Base-by-base conservation (phyloP, 2,329 filamentous ascomycete genomes). In the Hymenoscyphus scutula region DNA sequence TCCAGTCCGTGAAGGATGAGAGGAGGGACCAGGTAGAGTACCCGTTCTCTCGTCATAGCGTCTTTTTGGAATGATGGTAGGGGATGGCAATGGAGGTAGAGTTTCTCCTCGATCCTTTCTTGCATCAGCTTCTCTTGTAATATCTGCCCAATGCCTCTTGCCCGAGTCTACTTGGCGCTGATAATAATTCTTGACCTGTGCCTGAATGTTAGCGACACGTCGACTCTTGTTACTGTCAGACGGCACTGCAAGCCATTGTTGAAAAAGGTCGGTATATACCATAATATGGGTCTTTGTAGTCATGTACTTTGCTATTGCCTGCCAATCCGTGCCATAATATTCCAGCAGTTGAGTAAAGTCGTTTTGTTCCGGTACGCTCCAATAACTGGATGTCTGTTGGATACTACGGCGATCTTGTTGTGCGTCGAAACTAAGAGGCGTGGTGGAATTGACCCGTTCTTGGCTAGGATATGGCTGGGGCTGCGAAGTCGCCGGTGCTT, bases 281-380 rank as follows among this genome's bases (percentile, higher is more conserved):
- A 95, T 95, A n/a, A 90, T 89, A 61, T 89, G 84, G 19, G 91
- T 94, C 77, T 94, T 94, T 4, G 90, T 91, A 57, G 89, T 88
- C 89, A 95, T 92, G 70, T 91, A 86, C 58, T 81, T 81, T 48
- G 91, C 89, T 75, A 94, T 94, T 4, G 84, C 84, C 56, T 79
- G 79, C 85, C 90, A 95, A 73, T 95, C 90, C 17, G 88, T 91
- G 62, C 91, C 91, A 77, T 92, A 94, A 60, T 91, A 84, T 58
- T 81, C 83, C 55, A 95, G 80, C 62, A 92, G 81, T 61, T 82
- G 83, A 38, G 88, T 87, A 75, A 95, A 95, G 71, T 93, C 90
- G 55, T 83, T 89, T 60, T 89, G 83, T 76, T 95, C 91, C 1
- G 89, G 89, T 25, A 94, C 90, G 70, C 90, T 94, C 91, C 91